Base-by-base conservation (phyloP, 345 rosid genomes). In the Mangifera indica region DNA sequence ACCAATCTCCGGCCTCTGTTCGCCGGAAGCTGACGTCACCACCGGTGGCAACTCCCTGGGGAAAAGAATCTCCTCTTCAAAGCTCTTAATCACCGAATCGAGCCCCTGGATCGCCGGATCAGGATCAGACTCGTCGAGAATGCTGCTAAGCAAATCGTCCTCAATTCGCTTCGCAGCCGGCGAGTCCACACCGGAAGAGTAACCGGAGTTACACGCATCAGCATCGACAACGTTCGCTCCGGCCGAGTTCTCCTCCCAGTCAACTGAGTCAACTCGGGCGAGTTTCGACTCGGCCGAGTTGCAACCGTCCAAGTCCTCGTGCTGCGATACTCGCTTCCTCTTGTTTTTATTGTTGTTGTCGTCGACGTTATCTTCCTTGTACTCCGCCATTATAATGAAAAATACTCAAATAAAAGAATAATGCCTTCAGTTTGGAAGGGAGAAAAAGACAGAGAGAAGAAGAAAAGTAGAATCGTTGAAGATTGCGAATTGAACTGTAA, bases 41-140 rank as follows among this genome's bases (percentile, higher is more conserved):
- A 68, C 79, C 13, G 61, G 49, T 73, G 79, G 61, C 7, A 52
- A 26, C 58, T 44, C 71, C 34, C 0, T 64, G 0, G 80, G 71
- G 2, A 55, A 40, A 25, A 76, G 69, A 1, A 89, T 87, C 70
- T 89, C 93, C 48, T 87, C 87, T 70, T 89, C 89, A 24, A 93
- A 88, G 70, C 97, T 93, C 59, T 71, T 88, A 11, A 93, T 89
- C 0, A 93, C 86, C 11, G 89, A 86, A 67, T 91, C 97, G 0
- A 93, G 88, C 7, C 76, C 93, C 69, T 79, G 90, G 73, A 78
- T 75, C 26, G 59, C 61, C n/a, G 89, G 69, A n/a, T 79, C 87
- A 34, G 48, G 60, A 20, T 79, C 86, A 4, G 86, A 37, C n/a
- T 88, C 97, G 13, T 93, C 93, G 5, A 87, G 78, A 40, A 83